A percentile compares a stretch with the other conserved stretches of the same genome.
Evolutionary conservation across 2,329 filamentous ascomycete genomes (phyloP).

Genomic region (Cyclaneusma minus): DNA sequence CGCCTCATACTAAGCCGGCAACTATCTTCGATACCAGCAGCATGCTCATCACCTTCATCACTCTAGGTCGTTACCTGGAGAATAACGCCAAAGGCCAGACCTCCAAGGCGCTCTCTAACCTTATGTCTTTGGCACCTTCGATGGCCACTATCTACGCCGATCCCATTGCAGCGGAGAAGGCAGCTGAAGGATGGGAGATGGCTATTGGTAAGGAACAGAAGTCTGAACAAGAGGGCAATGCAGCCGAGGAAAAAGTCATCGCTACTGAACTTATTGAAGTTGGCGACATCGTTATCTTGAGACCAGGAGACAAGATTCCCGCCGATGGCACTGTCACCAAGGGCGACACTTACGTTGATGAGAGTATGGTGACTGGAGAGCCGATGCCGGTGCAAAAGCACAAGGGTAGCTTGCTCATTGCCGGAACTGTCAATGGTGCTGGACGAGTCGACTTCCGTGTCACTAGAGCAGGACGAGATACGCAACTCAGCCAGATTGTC

Average conservation of each 20-base stretch:
- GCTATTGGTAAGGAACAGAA: constrained; percentile 27
- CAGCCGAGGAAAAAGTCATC: constrained; percentile 70
- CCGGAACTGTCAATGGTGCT: constrained; percentile 88
- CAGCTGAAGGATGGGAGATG: constrained; percentile 61
- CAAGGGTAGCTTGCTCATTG: constrained; percentile 66
- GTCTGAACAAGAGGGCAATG: constrained; percentile 33
- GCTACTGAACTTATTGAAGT: constrained; percentile 90
- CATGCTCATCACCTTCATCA: constrained; percentile 95
- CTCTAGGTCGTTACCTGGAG: constrained; percentile 78
- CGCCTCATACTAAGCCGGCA: constrained; percentile 64
- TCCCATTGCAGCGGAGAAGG: constrained; percentile 83
- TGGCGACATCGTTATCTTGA: constrained; percentile 81
- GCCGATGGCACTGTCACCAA: constrained; percentile 78
- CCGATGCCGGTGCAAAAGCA: constrained; percentile 88
- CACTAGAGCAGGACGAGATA: constrained; percentile 82
- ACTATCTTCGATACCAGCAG: constrained; percentile 97
- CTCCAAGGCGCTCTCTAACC: constrained; percentile 75
- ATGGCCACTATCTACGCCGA: constrained; percentile 96
- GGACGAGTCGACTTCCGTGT: constrained; percentile 87
- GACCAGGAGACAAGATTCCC: constrained; percentile 91
- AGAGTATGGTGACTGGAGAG: constrained; percentile 98
- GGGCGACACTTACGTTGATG: constrained; percentile 86
- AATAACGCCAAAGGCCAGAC: constrained; percentile 94
- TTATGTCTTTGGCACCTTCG: constrained; percentile 92
- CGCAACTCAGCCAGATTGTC: constrained; percentile 94